A percentile compares a stretch with the other conserved stretches of the same genome.
These are phyloP conservation scores for Penicillium manginii DNA, from an alignment of 495 filamentous ascomycete genomes.

Conservation along the genomic window DNA sequence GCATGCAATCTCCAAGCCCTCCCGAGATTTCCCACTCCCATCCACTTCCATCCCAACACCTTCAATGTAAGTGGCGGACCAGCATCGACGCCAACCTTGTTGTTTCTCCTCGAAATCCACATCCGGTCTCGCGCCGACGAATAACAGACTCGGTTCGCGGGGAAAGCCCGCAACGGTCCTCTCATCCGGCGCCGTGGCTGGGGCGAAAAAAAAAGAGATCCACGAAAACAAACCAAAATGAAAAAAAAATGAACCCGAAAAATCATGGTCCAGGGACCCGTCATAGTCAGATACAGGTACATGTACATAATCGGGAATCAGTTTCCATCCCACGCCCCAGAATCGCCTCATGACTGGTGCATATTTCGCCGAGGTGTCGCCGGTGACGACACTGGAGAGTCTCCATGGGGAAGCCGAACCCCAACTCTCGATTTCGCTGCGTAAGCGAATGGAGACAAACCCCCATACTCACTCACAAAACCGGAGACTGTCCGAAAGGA, in stretches of 20 bases:
- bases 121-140: constrained; percentile 11
- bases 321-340: constrained; percentile 15
- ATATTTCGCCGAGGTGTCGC: constrained; percentile 29
- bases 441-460: constrained; percentile 1
- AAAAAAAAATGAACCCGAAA: background rate
- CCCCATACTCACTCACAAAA: background rate
- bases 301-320: constrained; percentile 11
- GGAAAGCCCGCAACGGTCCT: constrained; percentile 19
- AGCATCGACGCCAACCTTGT: background rate
- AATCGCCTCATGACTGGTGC: constrained; percentile 7
- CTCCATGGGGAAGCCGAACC: constrained; percentile 33
- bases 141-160: constrained; percentile 25
- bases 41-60: background rate
- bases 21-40: background rate
- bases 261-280: background rate
- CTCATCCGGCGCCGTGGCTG: background rate
- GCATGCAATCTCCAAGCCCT: background rate
- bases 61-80: too few species aligned
- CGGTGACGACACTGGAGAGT: constrained; percentile 13
- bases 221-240: constrained; percentile 5
- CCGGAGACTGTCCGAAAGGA: constrained; percentile 18
- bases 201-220: constrained; percentile 8
- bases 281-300: background rate
- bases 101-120: background rate
- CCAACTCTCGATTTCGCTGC: constrained; percentile 5